Evolutionary conservation across 768 basidiomycete species (phyloP).

Genomic region (Candolleomyces eurysporus): DNA sequence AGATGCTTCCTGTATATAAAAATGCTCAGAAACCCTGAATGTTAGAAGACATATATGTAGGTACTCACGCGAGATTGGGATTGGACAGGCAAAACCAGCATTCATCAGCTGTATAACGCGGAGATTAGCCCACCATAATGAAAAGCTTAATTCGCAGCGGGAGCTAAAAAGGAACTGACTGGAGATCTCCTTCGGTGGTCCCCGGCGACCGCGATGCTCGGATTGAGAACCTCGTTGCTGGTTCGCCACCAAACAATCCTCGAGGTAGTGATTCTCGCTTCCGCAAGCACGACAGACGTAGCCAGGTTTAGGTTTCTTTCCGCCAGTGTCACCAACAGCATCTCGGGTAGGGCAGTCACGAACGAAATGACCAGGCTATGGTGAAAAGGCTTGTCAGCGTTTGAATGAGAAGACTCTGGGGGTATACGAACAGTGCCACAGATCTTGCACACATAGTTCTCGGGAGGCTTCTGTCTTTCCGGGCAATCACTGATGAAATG

Average conservation of each 20-base stretch:
- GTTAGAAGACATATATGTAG: not conserved
- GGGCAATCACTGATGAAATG: slow-evolving; percentile 80
- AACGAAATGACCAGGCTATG: slow-evolving; percentile 77
- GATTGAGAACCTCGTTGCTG: slow-evolving; percentile 36
- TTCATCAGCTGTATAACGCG: slow-evolving; percentile 63
- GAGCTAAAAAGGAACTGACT: slow-evolving; percentile 50
- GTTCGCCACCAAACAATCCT: slow-evolving; percentile 79
- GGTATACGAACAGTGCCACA: slow-evolving; percentile 59
- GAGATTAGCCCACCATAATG: not conserved
- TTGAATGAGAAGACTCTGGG: slow-evolving; percentile 3
- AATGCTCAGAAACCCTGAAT: not conserved
- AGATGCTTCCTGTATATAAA: slow-evolving; percentile 74
- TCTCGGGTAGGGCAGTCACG: slow-evolving; percentile 85
- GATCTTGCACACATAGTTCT: slow-evolving; percentile 84
- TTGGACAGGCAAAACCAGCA: slow-evolving; percentile 99
- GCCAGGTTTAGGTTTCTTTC: slow-evolving; percentile 76
- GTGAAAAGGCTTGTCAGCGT: slow-evolving; percentile 4
- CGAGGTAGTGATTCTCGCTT: slow-evolving; percentile 79
- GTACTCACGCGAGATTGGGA: slow-evolving; percentile 77
- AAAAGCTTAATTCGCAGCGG: not conserved
- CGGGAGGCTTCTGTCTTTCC: slow-evolving; percentile 70
- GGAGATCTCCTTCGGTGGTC: slow-evolving; percentile 73
- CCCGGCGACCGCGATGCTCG: slow-evolving; percentile 43
- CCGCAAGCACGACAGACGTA: slow-evolving; percentile 93
- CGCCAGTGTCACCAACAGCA: slow-evolving; percentile 78